These are phyloP conservation scores for Rhododendron griersonianum DNA, from an alignment of 148 eudicot species.

Conservation along the genomic window DNA sequence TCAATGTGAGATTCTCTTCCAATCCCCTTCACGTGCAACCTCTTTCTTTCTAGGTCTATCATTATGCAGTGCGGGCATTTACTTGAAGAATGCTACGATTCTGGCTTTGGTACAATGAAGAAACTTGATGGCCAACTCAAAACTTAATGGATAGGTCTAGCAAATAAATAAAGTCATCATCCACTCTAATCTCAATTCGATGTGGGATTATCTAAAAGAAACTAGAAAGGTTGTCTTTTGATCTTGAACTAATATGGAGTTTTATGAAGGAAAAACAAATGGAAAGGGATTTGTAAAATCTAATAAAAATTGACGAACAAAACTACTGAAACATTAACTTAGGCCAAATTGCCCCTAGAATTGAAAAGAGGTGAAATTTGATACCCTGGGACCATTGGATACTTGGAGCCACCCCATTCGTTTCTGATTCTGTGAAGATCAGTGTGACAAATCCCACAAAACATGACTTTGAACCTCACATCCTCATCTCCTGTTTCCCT, in stretches of 20 bases:
- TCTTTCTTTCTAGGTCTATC: background rate
- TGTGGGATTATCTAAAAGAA: background rate
- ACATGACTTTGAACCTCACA: conserved; percentile 29
- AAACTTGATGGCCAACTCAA: background rate
- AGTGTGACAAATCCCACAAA: conserved; percentile 29
- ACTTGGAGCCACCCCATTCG: conserved; percentile 19
- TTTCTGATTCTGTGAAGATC: conserved; percentile 27
- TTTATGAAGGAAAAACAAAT: background rate
- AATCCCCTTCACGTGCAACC: background rate
- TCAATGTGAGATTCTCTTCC: background rate
- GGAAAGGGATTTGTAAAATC: background rate
- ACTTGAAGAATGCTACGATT: background rate
- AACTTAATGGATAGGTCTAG: background rate
- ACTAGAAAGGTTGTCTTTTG: background rate
- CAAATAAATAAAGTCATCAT: background rate
- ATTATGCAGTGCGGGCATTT: background rate
- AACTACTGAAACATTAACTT: too few relatives aligned
- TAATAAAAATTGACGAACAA: too few relatives aligned
- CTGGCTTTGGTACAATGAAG: background rate
- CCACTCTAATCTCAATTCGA: background rate
- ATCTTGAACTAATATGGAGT: background rate
- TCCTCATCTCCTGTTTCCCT: conserved; percentile 34
- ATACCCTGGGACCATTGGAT: conserved; percentile 30
- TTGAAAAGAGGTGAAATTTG: background rate
- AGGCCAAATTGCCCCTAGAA: too few relatives aligned